phyloP scores from a whole-genome alignment of 306 rosid species.

The Quercus dentata region DNA sequence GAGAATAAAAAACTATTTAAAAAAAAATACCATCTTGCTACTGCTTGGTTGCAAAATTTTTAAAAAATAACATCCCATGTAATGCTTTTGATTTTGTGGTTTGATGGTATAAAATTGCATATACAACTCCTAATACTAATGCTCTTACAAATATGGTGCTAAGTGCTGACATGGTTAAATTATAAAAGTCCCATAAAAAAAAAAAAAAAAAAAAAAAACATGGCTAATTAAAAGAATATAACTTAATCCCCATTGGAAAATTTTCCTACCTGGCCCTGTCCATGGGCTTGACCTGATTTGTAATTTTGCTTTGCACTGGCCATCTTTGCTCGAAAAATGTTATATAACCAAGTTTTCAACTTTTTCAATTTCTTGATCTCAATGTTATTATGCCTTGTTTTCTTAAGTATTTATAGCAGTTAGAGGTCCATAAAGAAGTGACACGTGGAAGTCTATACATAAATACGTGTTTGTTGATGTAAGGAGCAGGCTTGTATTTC shows the following conservation, averaged over 20 bases:
- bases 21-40: no score
- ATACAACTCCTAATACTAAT: no score
- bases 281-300: slow-evolving; percentile 40
- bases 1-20: no score
- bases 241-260: not conserved
- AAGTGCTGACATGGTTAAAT: no score
- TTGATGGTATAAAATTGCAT: no score
- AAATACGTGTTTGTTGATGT: not conserved
- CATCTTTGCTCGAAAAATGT: slow-evolving; percentile 29
- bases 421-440: not conserved
- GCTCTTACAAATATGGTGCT: no score
- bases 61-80: no score
- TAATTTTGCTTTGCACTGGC: slow-evolving; percentile 46
- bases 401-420: not conserved
- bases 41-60: no score
- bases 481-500: slow-evolving; percentile 23
- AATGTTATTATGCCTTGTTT: not conserved
- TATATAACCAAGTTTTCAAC: not conserved
- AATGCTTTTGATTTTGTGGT: no score
- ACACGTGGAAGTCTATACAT: not conserved
- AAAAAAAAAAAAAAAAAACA: no score
- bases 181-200: no score
- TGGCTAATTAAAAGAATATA: not conserved
- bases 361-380: not conserved
- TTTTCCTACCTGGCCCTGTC: slow-evolving; percentile 21